Evolutionary conservation across 192 early-diverging fungal genomes (phyloP), one percentile per base, ranked within the genome.

Genomic region (Gamsiella multidivaricata): DNA sequence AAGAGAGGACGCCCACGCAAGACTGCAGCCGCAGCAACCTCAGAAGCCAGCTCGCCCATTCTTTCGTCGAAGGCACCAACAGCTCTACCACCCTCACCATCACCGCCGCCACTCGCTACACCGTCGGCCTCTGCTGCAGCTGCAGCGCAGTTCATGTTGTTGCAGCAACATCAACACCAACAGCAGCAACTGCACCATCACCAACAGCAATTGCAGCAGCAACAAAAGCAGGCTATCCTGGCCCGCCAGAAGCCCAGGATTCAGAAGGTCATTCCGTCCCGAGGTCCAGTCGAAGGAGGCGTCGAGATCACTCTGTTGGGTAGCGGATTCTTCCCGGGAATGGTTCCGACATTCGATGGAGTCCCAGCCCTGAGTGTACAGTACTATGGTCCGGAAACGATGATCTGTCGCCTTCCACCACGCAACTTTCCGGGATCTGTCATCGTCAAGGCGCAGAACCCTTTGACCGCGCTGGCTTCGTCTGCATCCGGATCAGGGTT

Each of bases 251-350:
- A 69, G 34, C 82, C 87, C 22, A 69, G 84, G 26, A 86, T 94
- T 17, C 84, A 82, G 53, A 84, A 90, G 54, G 68, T 95, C 54
- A 87, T 90, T 50, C 94, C 94, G 3, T 81, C 84, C n/a, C 88
- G 92, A 59, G 94, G 93, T 5, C 91, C 94, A 0, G 76, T 93
- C 20, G 85, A 84, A 46, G 94, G 94, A n/a, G 94, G 93, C 9
- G 63, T 87, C 6, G 91, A 89, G 42, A 81, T 94, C 15, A 91
- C 92, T 20, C 80, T 95, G 12, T 64, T 88, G 7, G 94, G 94
- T 3, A 85, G 83, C 10, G 88, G 89, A 20, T 93, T 94, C 70
- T 85, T 86, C 55, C 83, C 88, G 6, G 89, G 88, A 25, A 81
- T 95, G 14, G 81, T 86, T 11, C 91, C 90, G 18, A 79, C 84